Percentiles rank a stretch among this genome's conserved stretches.
Conservation (phyloP, 1,284 basidiomycete genomes). For the Dichomitus squalens region DNA sequence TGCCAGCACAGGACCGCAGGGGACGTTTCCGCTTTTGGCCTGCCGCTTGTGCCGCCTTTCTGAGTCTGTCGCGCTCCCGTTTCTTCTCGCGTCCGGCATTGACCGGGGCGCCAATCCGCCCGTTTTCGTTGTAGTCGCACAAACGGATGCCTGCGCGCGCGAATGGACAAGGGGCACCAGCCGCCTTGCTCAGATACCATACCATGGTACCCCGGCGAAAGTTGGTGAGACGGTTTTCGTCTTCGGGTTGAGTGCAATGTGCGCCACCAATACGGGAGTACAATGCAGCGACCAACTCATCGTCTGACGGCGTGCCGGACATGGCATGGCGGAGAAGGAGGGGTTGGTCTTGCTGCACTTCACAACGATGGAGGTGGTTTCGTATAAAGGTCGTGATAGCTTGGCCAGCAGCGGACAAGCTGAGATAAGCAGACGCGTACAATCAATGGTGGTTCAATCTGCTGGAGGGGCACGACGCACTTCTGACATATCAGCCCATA, state of each 20-base stretch:
- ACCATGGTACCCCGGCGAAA: conserved; percentile 77
- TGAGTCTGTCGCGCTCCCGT: conserved; percentile 39
- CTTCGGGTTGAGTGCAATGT: conserved; percentile 43
- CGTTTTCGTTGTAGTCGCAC: conserved; percentile 62
- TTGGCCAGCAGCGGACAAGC: conserved; percentile 74
- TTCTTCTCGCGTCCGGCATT: conserved; percentile 40
- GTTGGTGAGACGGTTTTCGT: conserved; percentile 61
- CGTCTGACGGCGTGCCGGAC: conserved; percentile 69
- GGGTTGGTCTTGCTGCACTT: conserved; percentile 68
- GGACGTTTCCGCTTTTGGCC: conserved; percentile 75
- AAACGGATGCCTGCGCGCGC: conserved; percentile 68
- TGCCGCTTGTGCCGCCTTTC: conserved; percentile 42
- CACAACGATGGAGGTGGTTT: conserved; percentile 68
- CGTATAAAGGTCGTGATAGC: conserved; percentile 80
- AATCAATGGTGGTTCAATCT: neutral
- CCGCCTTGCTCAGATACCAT: conserved; percentile 75
- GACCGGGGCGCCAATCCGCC: conserved; percentile 36
- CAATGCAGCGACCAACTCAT: conserved; percentile 70
- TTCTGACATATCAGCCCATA: conserved; percentile 73
- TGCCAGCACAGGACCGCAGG: conserved; percentile 48
- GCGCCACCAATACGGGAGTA: conserved; percentile 71
- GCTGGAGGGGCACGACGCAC: conserved; percentile 44
- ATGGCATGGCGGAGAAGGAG: conserved; percentile 71
- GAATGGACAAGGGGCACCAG: conserved; percentile 75
- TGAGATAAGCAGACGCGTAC: conserved; percentile 31